These are phyloP conservation scores for Usnea hakonensis DNA, from an alignment of 495 filamentous ascomycete species.

Conservation along the genomic window DNA sequence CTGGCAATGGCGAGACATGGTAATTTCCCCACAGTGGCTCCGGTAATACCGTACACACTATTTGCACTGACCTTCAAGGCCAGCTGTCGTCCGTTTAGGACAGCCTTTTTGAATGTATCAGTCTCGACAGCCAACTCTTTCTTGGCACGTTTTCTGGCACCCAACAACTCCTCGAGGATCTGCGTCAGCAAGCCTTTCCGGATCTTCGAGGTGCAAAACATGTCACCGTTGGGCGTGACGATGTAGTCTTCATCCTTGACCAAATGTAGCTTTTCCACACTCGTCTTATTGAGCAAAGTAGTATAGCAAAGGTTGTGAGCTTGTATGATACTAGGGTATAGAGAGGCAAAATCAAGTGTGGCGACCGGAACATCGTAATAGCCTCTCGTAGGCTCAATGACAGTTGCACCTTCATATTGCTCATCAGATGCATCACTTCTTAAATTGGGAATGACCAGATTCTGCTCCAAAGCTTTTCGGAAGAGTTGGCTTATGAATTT, in stretches of 20 bases:
- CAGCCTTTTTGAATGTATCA: conserved; percentile 94
- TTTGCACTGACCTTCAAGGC: conserved; percentile 96
- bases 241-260: conserved; percentile 92
- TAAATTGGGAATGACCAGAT: conserved; percentile 86
- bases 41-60: conserved; percentile 95
- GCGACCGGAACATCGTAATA: conserved; percentile 94
- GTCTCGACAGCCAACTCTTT: conserved; percentile 84
- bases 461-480: conserved; percentile 85
- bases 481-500: conserved; percentile 98
- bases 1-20: conserved; percentile 93
- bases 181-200: conserved; percentile 89
- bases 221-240: conserved; percentile 85
- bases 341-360: conserved; percentile 95
- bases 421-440: conserved; percentile 57
- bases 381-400: conserved; percentile 88
- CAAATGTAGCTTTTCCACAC: conserved; percentile 61
- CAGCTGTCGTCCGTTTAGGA: conserved; percentile 93
- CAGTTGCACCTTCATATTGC: conserved; percentile 95
- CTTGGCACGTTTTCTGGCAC: conserved; percentile 88
- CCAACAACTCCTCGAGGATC: conserved; percentile 87
- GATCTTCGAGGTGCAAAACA: conserved; percentile 80
- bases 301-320: conserved; percentile 99
- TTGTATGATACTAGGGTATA: conserved; percentile 98
- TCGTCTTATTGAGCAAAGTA: conserved; percentile 76
- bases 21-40: conserved; percentile 90